Percentiles rank a stretch among this genome's conserved stretches.
These are phyloP conservation scores for Punica granatum DNA, from an alignment of 345 rosid genomes.

Conservation along the genomic window DNA sequence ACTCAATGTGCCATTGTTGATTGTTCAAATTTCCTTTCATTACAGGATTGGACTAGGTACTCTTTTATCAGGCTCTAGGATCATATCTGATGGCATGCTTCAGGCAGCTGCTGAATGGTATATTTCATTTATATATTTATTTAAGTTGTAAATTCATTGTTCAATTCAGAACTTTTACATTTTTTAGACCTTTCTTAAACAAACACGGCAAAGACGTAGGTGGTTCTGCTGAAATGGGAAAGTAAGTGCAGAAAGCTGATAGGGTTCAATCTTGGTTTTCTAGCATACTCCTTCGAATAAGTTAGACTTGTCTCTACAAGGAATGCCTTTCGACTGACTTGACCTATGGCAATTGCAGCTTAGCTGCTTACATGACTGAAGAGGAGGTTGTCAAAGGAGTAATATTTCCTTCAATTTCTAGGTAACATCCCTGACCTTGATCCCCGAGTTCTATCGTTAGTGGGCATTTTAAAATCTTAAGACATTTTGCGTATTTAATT, in stretches of 20 bases:
- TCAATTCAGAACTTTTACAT: not conserved
- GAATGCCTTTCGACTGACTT: not conserved
- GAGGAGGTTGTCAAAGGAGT: constrained; percentile 79
- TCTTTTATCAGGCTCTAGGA: constrained; percentile 88
- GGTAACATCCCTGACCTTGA: constrained; percentile 28
- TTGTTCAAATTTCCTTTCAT: not conserved
- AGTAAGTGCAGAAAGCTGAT: not conserved
- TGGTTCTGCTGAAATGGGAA: not conserved
- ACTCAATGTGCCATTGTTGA: not conserved
- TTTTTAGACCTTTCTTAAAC: not conserved
- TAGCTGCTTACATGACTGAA: constrained; percentile 87
- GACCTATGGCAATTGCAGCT: constrained; percentile 34
- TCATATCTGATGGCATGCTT: constrained; percentile 90
- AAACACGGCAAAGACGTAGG: not conserved
- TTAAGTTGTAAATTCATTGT: constrained; percentile 5
- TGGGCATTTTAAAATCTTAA: not conserved
- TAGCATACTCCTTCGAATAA: not conserved
- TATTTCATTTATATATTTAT: constrained; percentile 6
- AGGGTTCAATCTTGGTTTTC: not conserved
- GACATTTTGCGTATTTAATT: not conserved
- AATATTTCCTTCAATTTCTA: constrained; percentile 78
- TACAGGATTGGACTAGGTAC: constrained; percentile 95
- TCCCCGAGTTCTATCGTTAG: not conserved
- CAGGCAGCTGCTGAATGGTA: constrained; percentile 99
- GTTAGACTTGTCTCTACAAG: not conserved